These are phyloP conservation scores for Pichia exigua DNA, from an alignment of 805 yeast species.

Conservation along the genomic window DNA sequence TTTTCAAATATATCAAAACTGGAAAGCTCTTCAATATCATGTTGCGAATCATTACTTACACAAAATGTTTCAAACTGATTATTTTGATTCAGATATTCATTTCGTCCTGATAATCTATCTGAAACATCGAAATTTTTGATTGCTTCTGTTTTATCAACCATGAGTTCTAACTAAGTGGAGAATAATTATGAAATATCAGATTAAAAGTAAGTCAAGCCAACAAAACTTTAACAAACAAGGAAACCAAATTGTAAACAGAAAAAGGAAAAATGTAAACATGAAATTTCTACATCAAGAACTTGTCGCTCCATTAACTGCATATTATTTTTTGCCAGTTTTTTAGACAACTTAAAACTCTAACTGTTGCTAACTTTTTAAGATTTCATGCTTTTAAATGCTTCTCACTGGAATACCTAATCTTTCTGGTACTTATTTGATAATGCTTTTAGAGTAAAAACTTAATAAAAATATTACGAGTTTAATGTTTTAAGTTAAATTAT, in stretches of 20 bases:
- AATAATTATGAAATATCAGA: background rate
- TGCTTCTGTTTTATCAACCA: background rate
- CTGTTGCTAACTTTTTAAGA: too few relatives aligned
- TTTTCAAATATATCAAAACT: conserved; percentile 13
- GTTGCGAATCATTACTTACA: background rate
- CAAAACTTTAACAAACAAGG: background rate
- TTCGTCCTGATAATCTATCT: background rate
- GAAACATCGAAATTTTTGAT: background rate
- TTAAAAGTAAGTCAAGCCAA: background rate
- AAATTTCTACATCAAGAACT: background rate
- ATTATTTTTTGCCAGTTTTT: too few relatives aligned
- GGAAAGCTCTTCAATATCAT: conserved; percentile 11
- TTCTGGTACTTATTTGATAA: too few relatives aligned
- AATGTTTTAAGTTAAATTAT: too few relatives aligned
- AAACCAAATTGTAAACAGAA: background rate
- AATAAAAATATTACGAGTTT: too few relatives aligned
- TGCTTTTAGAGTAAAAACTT: too few relatives aligned
- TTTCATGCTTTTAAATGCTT: too few relatives aligned
- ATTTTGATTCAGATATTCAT: background rate
- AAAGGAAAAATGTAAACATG: background rate
- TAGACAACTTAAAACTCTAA: too few relatives aligned
- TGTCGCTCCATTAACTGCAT: background rate
- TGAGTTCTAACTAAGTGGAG: background rate
- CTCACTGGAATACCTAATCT: too few relatives aligned
- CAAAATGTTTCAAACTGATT: background rate